Percentiles rank a stretch among this genome's conserved stretches.
phyloP scores from a whole-genome alignment of 805 yeast species.

The Debaryomyces maramus region DNA sequence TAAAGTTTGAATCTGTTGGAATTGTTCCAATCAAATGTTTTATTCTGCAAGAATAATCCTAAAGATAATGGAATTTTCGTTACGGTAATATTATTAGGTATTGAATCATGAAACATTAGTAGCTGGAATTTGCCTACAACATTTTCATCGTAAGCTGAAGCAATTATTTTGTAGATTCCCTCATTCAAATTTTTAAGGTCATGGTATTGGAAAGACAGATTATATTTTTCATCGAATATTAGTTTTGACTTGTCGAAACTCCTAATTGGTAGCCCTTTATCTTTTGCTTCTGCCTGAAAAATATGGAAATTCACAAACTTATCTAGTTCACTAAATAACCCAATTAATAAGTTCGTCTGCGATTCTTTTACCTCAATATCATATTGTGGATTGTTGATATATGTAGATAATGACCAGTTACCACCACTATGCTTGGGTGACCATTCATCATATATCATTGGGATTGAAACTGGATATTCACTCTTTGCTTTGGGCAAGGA shows the following conservation, averaged over 20 bases:
- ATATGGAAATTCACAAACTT: conserved; percentile 43
- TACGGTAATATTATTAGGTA: conserved; percentile 6
- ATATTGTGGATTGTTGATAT: conserved; percentile 57
- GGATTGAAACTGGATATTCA: conserved; percentile 16
- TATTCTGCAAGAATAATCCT: conserved; percentile 33
- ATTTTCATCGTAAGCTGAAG: conserved; percentile 45
- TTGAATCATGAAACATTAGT: conserved; percentile 23
- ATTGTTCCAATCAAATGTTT: conserved; percentile 37
- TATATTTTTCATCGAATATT: conserved; percentile 35
- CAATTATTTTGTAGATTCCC: conserved; percentile 45
- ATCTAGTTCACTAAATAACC: conserved; percentile 22
- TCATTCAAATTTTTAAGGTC: conserved; percentile 22
- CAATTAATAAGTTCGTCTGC: conserved; percentile 18
- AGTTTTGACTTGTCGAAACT: conserved; percentile 30
- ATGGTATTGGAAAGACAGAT: conserved; percentile 18
- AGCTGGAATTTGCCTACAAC: conserved; percentile 31
- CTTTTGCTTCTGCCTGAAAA: conserved; percentile 36
- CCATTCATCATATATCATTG: conserved; percentile 46
- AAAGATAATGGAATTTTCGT: conserved; percentile 24
- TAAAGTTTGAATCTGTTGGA: conserved; percentile 38
- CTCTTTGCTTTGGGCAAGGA: conserved; percentile 30
- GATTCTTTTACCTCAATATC: conserved; percentile 20
- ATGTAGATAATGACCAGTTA: conserved; percentile 48
- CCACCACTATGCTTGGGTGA: conserved; percentile 50
- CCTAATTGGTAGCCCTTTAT: conserved; percentile 17